Evolutionary conservation across 1,284 basidiomycete genomes (phyloP), one percentile per base, ranked within the genome.

Genomic region (Ganoderma meredithae): DNA sequence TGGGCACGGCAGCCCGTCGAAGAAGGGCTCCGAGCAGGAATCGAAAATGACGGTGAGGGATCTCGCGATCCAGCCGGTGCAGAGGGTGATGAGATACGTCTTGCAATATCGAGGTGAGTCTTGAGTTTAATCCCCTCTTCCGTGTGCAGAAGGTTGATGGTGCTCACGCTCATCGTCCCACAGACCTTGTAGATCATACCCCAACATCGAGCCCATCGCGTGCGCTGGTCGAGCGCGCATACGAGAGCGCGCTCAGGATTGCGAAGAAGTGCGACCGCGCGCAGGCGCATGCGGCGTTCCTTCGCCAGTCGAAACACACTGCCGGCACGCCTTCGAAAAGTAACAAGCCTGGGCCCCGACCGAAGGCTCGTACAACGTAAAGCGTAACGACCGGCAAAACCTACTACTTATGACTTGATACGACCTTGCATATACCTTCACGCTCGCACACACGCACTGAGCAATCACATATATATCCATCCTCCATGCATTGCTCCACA

Each of bases 81-180:
- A 92, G 79, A 81, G 90, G 63, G 85, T 91, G 31, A 89, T 87
- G 82, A 83, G 90, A 72, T 92, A 92, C 78, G 89, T 89, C 12
- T 72, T 92, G 62, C 81, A 91, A 59, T 92, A 88, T 72, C 83
- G 83, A 81, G 90, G 90, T 90, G 67, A 64, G 84, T 80, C 10
- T 44, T 6, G 7, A 9, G 36, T 36, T 36, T 58, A 60, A 40
- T 62, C 64, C 65, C 56, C 39, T 60, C 60, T 52, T 49, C 60
- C 55, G 52, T 55, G 62, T 10, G 8, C 47, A 36, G 70, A 43
- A 67, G 40, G 41, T 67, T 62, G 60, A 25, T 62, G 13, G 19
- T 22, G 1, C 61, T 53, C 53, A 62, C 25, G 3, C 7, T 58
- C 40, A 33, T 19, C 19, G 55, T 36, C 40, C 41, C 67, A 19